Conservation (phyloP, 129 eudicot species). For the Chrysanthemum seticuspe region DNA sequence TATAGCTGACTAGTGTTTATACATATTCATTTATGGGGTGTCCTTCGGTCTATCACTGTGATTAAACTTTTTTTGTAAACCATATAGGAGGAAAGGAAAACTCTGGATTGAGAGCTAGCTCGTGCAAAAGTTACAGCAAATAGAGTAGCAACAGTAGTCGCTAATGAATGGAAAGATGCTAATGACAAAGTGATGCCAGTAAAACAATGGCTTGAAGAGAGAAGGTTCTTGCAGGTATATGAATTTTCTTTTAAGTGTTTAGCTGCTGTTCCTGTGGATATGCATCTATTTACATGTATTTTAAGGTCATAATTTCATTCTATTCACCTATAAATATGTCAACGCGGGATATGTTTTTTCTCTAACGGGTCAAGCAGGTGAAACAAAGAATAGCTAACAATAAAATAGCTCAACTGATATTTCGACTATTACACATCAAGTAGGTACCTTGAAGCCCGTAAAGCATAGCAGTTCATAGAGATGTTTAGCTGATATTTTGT, state of each 20-base stretch:
- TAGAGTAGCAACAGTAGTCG: not conserved
- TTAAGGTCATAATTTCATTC: no score
- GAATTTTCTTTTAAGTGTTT: not conserved
- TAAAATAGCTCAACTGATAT: no score
- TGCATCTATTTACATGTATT: not conserved
- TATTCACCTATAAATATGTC: no score
- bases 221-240: not conserved
- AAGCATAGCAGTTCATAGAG: no score
- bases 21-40: not conserved
- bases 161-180: conserved; percentile 2
- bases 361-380: no score
- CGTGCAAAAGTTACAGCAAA: not conserved
- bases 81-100: not conserved
- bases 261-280: conserved; percentile 3
- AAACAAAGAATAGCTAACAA: no score
- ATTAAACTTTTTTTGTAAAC: not conserved
- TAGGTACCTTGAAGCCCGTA: no score
- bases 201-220: conserved; percentile 32
- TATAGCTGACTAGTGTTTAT: conserved; percentile 1
- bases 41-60: not conserved
- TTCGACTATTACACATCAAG: no score
- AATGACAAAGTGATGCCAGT: not conserved
- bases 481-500: no score
- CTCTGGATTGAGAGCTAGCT: not conserved
- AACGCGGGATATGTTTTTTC: no score